Percentiles rank a stretch among this genome's conserved stretches.
phyloP scores from a whole-genome alignment of 2,329 filamentous ascomycete species.

The Paramyrothecium sp. region DNA sequence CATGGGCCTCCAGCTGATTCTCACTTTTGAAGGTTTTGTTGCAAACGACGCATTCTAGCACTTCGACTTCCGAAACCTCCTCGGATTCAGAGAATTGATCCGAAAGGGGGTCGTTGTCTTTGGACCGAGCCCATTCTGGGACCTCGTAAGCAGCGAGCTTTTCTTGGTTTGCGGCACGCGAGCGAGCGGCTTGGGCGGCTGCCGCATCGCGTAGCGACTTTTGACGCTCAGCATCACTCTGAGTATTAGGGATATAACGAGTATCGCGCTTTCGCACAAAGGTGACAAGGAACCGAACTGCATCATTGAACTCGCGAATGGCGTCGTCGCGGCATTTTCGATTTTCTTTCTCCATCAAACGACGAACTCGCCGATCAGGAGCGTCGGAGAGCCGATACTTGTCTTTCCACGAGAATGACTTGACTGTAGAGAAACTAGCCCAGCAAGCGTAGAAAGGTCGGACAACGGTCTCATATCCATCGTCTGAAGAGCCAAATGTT shows the following conservation, averaged over 20 bases:
- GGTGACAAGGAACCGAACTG: conserved; percentile 78
- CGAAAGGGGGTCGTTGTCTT: conserved; percentile 43
- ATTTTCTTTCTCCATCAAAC: conserved; percentile 95
- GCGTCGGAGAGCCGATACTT: conserved; percentile 80
- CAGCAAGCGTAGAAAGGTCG: conserved; percentile 80
- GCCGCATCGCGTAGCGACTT: conserved; percentile 74
- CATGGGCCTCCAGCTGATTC: conserved; percentile 86
- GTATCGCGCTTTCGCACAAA: conserved; percentile 93
- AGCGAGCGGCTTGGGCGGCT: conserved; percentile 79
- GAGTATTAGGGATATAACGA: conserved; percentile 73
- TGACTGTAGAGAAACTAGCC: conserved; percentile 78
- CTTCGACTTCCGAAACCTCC: conserved; percentile 53
- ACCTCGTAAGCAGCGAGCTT: conserved; percentile 64
- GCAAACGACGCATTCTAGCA: conserved; percentile 76
- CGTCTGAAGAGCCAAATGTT: conserved; percentile 74
- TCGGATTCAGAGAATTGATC: conserved; percentile 61
- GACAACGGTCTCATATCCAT: conserved; percentile 73
- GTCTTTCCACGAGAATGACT: conserved; percentile 89
- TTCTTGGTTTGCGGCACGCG: conserved; percentile 77
- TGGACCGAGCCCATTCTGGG: conserved; percentile 72
- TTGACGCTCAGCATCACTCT: conserved; percentile 79
- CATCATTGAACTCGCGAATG: conserved; percentile 86
- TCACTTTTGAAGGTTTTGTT: conserved; percentile 84
- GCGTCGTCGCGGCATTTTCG: conserved; percentile 79
- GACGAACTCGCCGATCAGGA: conserved; percentile 77